Evolutionary conservation across 768 basidiomycete genomes (phyloP), one percentile per base, ranked within the genome.

Genomic region (Amanita pallidorosea): DNA sequence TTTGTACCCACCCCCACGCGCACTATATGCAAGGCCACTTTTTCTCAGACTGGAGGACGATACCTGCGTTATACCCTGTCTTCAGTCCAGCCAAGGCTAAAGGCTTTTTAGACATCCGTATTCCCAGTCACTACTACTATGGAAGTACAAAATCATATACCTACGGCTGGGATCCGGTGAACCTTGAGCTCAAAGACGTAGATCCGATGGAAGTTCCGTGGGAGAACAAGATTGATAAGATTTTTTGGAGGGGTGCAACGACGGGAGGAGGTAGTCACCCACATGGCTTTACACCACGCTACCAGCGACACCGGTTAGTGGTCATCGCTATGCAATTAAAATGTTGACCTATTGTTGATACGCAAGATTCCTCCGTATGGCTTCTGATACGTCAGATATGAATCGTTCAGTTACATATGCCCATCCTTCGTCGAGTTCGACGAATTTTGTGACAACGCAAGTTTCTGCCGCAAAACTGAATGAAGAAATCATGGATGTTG

Each of bases 81-180:
- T 88, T 99, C 67, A 93, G 91, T 2, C 93, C 95, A 2, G 88
- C 92, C 0, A 91, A 87, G 60, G 83, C 85, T 0, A 71, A 71
- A 36, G 92, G 96, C 0, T 97, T 85, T 62, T 69, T 81, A 55
- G 96, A 98, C 61, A 88, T 99, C 57, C 74, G 88, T 52, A 92
- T 98, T 54, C 95, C 96, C 0, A 93, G 89, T 54, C 93, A 98
- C 64, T 98, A 99, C 63, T 98, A 99, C 64, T 90, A 89, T 59
- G 85, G 84, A 9, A 82, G 82, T 49, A 89, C 85, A 13, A 70
- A 75, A 43, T 67, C 81, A 49, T 94, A 95, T 58, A 92, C 93
- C 1, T 97, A 95, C 53, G 93, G 83, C 0, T 97, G 89, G 86
- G 90, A 96, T 60, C 69, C 83, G 0, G 72, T 84, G 17, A 82